Conservation (phyloP, 257 asterid genomes). For the Linaria vulgaris region DNA sequence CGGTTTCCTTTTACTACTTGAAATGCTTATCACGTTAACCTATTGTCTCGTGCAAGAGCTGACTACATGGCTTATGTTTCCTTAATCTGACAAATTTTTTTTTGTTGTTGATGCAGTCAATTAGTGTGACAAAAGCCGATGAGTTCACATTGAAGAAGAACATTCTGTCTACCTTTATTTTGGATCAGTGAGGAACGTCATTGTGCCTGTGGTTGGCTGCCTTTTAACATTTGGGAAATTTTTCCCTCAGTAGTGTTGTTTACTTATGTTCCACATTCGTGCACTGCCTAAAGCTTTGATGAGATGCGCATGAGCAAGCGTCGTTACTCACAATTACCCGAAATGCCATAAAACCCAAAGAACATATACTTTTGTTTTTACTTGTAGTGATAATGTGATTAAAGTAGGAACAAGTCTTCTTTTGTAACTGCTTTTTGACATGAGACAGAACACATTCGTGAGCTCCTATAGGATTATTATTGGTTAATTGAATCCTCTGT, state of each 20-base stretch:
- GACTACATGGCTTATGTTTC: too few relatives aligned
- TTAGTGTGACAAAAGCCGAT: constrained; percentile 72
- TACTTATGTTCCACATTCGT: constrained; percentile 12
- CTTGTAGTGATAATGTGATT: constrained; percentile 15
- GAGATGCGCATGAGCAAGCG: constrained; percentile 14
- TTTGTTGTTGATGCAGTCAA: constrained; percentile 28
- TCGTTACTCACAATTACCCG: constrained; percentile 2
- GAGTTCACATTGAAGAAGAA: constrained; percentile 90
- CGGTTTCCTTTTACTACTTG: background rate
- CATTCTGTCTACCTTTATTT: constrained; percentile 59
- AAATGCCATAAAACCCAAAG: background rate
- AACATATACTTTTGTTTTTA: background rate
- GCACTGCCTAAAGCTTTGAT: constrained; percentile 14
- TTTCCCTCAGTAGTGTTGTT: background rate
- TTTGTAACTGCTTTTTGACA: constrained; percentile 18
- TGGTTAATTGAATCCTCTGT: background rate
- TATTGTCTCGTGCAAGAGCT: background rate
- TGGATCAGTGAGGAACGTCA: constrained; percentile 32
- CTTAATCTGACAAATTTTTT: background rate
- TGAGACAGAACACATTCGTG: background rate
- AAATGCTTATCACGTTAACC: background rate
- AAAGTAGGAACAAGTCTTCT: background rate
- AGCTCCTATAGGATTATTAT: constrained; percentile 13
- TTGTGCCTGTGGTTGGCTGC: constrained; percentile 16
- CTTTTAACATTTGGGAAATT: constrained; percentile 10